phyloP scores from a whole-genome alignment of 2,329 filamentous ascomycete species.

The Chalaropsis ovoidea region DNA sequence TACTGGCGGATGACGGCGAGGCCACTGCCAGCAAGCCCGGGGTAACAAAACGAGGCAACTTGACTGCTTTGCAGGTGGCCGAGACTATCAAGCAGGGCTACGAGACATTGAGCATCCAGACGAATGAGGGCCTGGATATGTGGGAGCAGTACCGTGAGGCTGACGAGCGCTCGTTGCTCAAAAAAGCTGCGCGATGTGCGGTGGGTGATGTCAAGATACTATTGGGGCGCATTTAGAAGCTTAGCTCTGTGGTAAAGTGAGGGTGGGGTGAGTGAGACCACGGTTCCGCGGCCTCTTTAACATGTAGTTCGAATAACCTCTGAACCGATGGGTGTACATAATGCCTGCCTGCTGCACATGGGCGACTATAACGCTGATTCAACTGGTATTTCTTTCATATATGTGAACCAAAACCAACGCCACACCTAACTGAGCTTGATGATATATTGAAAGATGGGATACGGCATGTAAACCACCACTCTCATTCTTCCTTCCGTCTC shows the following conservation, averaged over 20 bases:
- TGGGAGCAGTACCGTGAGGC: conserved; percentile 83
- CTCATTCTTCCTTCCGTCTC: too few species aligned
- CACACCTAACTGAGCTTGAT: too few species aligned
- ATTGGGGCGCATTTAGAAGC: not conserved
- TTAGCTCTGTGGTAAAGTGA: not conserved
- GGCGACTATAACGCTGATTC: not conserved
- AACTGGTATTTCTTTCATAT: not conserved
- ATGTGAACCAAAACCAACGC: too few species aligned
- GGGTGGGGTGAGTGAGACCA: too few species aligned
- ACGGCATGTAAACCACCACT: too few species aligned
- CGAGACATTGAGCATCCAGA: conserved; percentile 84
- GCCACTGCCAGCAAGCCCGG: conserved; percentile 21
- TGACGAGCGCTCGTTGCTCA: conserved; percentile 72
- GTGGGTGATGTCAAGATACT: conserved; percentile 44
- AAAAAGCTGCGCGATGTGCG: conserved; percentile 72
- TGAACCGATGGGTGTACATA: too few species aligned
- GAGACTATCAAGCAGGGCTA: conserved; percentile 94
- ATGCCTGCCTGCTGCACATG: not conserved
- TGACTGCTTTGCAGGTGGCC: conserved; percentile 75
- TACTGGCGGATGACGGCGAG: conserved; percentile 53
- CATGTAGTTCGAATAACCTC: too few species aligned
- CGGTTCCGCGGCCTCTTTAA: too few species aligned
- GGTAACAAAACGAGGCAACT: conserved; percentile 25
- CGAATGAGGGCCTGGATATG: conserved; percentile 72
- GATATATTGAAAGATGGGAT: too few species aligned